Evolutionary conservation across 2,329 filamentous ascomycete genomes (phyloP).

Genomic region (Metarhizium brunneum): DNA sequence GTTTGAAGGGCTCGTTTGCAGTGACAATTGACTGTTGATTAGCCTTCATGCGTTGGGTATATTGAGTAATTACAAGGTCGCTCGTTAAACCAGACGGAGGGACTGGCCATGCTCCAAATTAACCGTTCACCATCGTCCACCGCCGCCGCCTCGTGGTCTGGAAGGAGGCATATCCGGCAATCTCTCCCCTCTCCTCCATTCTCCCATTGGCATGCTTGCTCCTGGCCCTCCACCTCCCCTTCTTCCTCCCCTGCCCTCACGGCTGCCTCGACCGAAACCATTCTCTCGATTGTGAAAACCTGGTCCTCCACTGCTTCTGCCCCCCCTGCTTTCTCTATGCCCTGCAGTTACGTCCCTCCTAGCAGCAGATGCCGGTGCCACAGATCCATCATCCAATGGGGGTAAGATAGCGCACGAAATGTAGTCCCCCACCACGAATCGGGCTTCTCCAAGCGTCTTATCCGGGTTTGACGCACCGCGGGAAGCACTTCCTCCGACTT

Average conservation of each 20-base stretch:
- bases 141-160: slow-evolving; percentile 15
- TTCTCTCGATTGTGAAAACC: slow-evolving; percentile 15
- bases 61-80: slow-evolving; percentile 5
- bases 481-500: slow-evolving; percentile 21
- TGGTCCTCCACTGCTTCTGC: slow-evolving; percentile 12
- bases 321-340: slow-evolving; percentile 11
- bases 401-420: slow-evolving; percentile 75
- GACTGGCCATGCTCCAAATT: neutral
- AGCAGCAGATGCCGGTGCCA: slow-evolving; percentile 49
- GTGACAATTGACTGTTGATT: neutral
- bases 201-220: slow-evolving; percentile 38
- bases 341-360: slow-evolving; percentile 14
- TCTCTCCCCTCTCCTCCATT: slow-evolving; percentile 59
- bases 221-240: slow-evolving; percentile 29
- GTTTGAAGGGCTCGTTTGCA: neutral
- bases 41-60: slow-evolving; percentile 16
- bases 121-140: slow-evolving; percentile 17
- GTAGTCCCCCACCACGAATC: slow-evolving; percentile 85
- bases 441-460: slow-evolving; percentile 66
- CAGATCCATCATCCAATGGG: slow-evolving; percentile 62
- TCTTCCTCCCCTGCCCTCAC: slow-evolving; percentile 27
- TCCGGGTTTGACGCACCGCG: slow-evolving; percentile 47
- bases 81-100: neutral
- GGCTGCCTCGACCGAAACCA: slow-evolving; percentile 24
- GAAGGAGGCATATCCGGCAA: slow-evolving; percentile 41